Percentiles rank a stretch among this genome's conserved stretches.
Conservation (phyloP, 768 basidiomycete genomes). For the Amanita rubescens region DNA sequence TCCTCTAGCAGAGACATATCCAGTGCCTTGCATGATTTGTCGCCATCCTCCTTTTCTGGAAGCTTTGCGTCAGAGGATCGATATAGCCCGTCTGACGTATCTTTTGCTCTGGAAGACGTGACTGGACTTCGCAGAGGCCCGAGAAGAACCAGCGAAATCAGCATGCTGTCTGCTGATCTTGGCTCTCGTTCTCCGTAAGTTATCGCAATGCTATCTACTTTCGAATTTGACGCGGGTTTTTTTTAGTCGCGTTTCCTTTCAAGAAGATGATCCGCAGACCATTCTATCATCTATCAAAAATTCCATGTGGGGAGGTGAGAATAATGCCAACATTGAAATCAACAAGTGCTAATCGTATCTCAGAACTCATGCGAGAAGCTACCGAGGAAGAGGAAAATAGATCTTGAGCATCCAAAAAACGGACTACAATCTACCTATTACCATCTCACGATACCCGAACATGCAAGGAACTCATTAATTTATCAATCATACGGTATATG, state of each 20-base stretch:
- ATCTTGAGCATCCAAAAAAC: neutral
- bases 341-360: conserved; percentile 1
- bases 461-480: neutral
- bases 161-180: conserved; percentile 49
- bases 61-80: conserved; percentile 29
- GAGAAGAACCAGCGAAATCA: conserved; percentile 51
- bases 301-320: conserved; percentile 69
- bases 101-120: conserved; percentile 36
- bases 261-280: conserved; percentile 38
- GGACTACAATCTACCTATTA: neutral
- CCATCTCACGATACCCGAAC: neutral
- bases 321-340: neutral
- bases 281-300: conserved; percentile 53
- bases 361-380: conserved; percentile 25
- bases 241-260: conserved; percentile 32
- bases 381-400: conserved; percentile 20
- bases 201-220: neutral
- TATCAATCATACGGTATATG: neutral
- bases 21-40: conserved; percentile 28
- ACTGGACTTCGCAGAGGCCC: conserved; percentile 48
- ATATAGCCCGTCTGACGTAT: conserved; percentile 37
- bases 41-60: conserved; percentile 20
- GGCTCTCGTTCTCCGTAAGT: conserved; percentile 43
- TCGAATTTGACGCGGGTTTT: neutral
- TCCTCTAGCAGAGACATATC: conserved; percentile 50